These are phyloP conservation scores for Xerocomus nothofagi DNA, from an alignment of 1,284 basidiomycete species.

Conservation along the genomic window DNA sequence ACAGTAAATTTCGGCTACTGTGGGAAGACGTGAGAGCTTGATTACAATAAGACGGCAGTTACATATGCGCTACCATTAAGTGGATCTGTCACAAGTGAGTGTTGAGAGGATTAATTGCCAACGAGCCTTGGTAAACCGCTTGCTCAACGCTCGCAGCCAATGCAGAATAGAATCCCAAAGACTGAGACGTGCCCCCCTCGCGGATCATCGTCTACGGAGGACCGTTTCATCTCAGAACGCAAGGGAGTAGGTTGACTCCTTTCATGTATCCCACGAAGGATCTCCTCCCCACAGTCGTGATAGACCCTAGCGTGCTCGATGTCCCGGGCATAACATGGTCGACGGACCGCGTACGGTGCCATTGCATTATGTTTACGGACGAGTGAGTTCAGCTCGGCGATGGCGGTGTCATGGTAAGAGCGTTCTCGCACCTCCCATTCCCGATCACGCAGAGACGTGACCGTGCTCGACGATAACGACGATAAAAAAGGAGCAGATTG, in stretches of 20 bases:
- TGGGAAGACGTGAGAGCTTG: constrained; percentile 3
- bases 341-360: constrained; percentile 73
- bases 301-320: constrained; percentile 62
- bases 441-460: constrained; percentile 57
- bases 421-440: constrained; percentile 75
- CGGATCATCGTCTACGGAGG: not conserved
- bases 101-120: not conserved
- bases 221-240: constrained; percentile 2
- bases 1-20: constrained; percentile 19
- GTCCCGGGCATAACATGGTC: constrained; percentile 55
- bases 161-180: constrained; percentile 23
- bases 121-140: constrained; percentile 11
- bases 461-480: constrained; percentile 45
- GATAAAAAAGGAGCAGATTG: constrained; percentile 44
- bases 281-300: constrained; percentile 52
- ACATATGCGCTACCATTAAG: not conserved
- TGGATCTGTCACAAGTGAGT: constrained; percentile 3
- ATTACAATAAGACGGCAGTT: constrained; percentile 5
- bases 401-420: constrained; percentile 68
- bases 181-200: not conserved
- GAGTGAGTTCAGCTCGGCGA: constrained; percentile 71
- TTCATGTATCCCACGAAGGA: constrained; percentile 44
- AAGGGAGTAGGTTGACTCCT: constrained; percentile 21
- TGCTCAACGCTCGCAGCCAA: constrained; percentile 23
- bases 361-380: constrained; percentile 79